Base-by-base conservation (phyloP, 1,284 basidiomycete species). In the Rhodotorula glutinis region DNA sequence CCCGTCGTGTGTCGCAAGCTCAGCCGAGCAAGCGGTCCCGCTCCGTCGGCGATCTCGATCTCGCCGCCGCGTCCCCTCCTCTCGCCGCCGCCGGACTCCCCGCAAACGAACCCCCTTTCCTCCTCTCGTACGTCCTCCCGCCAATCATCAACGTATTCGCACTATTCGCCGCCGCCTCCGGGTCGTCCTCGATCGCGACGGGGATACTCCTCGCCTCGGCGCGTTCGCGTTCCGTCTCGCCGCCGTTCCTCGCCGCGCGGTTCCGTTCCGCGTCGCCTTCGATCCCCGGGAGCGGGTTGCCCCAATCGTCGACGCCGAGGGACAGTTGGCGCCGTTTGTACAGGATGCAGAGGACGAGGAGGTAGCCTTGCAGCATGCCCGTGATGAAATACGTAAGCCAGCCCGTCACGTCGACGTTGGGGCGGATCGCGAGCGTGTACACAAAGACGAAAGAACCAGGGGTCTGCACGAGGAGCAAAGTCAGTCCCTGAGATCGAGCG, bases 241-340 rank as follows among this genome's bases (percentile, higher is more conserved):
- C 51, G 23, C n/a, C 25, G 14, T 17, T 53, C 21, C 46, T 19
- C 30, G 33, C n/a, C 47, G 11, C 21, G 46, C 5, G 23, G 40
- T 55, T 27, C n/a, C 53, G 21, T 53, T 54, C 44, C 21, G 25
- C 49, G 21, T 29, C 19, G 10, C 30, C 33, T 21, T 9, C 52
- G 7, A n/a, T 16, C 17, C 47, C 47, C 8, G 19, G 46, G 25
- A 57, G 23, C 43, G 27, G 33, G 17, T 85, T 81, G 0, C 96
- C 95, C 76, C 95, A 98, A 79, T 98, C 95, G 77, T 98, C 92
- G 62, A 98, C 85, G n/a, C 86, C 86, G 7, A 91, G 83, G 29
- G 82, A 80, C 57, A 79, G 82, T 77, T 97, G 93, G 11, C 78
- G 73, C 53, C 78, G 62, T 62, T 76, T 77, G 77, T 77, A 81